Evolutionary conservation across 2,329 filamentous ascomycete genomes (phyloP).

Genomic region (Venturia oleaginea): DNA sequence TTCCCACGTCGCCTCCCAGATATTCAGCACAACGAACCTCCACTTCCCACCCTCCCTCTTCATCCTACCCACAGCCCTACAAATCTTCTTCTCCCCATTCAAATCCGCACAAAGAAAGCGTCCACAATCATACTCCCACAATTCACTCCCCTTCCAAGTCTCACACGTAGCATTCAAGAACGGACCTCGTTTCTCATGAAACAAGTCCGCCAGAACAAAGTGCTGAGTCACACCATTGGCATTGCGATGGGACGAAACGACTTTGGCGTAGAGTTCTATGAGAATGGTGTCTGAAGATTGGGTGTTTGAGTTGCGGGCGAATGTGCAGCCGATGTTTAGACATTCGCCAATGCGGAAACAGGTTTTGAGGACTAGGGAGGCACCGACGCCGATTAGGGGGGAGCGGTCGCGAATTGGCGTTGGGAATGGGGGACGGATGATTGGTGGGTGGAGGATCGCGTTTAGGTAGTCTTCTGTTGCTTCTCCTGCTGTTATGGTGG

Average conservation of each 20-base stretch:
- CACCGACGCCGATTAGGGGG: constrained; percentile 44
- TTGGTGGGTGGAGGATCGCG: constrained; percentile 20
- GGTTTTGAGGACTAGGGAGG: constrained; percentile 41
- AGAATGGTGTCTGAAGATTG: constrained; percentile 41
- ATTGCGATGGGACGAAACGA: constrained; percentile 47
- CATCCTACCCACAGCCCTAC: constrained; percentile 41
- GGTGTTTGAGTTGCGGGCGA: constrained; percentile 33
- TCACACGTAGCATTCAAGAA: constrained; percentile 40
- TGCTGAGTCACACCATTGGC: constrained; percentile 39
- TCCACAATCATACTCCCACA: constrained; percentile 36
- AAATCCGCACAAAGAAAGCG: constrained; percentile 31
- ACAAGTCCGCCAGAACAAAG: constrained; percentile 57
- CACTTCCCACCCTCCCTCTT: constrained; percentile 34
- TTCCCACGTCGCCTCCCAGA: constrained; percentile 45
- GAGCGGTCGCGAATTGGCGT: constrained; percentile 41
- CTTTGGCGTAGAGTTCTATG: constrained; percentile 56
- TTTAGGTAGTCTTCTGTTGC: constrained; percentile 1
- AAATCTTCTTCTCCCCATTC: constrained; percentile 28
- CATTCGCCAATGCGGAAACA: constrained; percentile 59
- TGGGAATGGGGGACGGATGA: constrained; percentile 46
- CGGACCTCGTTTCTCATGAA: constrained; percentile 45
- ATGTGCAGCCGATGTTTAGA: constrained; percentile 39
- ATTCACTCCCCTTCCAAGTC: constrained; percentile 36
- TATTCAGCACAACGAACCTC: constrained; percentile 39
- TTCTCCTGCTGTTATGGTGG: background rate